Evolutionary conservation across 2,329 filamentous ascomycete genomes (phyloP).

Genomic region (Exserohilum rostratum): DNA sequence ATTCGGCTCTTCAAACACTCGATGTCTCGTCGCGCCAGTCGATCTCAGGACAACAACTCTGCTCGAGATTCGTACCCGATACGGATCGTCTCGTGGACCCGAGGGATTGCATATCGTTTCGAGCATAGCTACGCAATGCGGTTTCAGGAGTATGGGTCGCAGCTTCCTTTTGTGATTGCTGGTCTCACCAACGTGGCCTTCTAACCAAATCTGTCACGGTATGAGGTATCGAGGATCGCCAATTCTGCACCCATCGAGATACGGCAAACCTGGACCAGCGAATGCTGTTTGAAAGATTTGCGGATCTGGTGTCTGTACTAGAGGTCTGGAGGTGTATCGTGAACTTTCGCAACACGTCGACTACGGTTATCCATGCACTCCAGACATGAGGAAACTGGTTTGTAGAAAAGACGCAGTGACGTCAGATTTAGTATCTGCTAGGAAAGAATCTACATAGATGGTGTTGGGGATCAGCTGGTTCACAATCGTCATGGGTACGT

Average conservation of each 20-base stretch:
- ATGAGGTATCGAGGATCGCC: slow-evolving; percentile 4
- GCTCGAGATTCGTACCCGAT: neutral
- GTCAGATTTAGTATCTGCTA: slow-evolving; percentile 1
- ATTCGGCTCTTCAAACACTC: neutral
- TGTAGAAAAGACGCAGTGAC: neutral
- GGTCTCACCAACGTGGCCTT: slow-evolving; percentile 5
- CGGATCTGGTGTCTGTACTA: neutral
- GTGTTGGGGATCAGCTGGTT: neutral
- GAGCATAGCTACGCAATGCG: neutral
- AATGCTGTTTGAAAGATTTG: neutral
- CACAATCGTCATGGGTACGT: neutral
- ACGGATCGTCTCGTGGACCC: neutral
- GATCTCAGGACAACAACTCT: neutral
- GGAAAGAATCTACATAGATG: neutral
- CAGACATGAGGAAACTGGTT: neutral
- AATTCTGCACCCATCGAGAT: slow-evolving; percentile 2
- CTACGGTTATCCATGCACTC: slow-evolving; percentile 11
- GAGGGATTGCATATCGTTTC: neutral
- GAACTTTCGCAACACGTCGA: slow-evolving; percentile 4
- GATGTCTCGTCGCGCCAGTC: neutral
- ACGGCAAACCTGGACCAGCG: neutral
- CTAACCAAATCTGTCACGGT: neutral
- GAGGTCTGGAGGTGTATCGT: neutral
- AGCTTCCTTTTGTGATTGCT: neutral
- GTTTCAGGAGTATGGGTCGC: neutral